Percentiles rank a stretch among this genome's conserved stretches.
Conservation (phyloP, 1,139 yeast species). For the Pichia sp. region DNA sequence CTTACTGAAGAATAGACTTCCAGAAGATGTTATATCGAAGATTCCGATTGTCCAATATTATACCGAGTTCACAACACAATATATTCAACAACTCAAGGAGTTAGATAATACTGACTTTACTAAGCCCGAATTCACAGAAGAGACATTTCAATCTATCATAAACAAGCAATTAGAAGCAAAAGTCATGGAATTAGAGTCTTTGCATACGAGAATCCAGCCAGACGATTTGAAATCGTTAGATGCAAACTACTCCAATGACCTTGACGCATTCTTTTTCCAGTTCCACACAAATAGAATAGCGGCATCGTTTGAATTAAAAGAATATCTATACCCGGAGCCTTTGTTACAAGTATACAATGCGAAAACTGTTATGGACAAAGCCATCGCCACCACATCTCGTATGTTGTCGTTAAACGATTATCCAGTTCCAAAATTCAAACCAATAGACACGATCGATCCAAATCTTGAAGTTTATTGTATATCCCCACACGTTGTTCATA, state of each 20-base stretch:
- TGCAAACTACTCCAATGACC: conserved; percentile 17
- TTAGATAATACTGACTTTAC: neutral
- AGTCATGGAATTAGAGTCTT: conserved; percentile 24
- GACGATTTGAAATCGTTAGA: conserved; percentile 23
- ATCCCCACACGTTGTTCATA: conserved; percentile 30
- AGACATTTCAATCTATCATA: conserved; percentile 10
- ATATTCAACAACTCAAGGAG: conserved; percentile 4
- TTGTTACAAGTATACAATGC: conserved; percentile 20
- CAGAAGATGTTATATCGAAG: neutral
- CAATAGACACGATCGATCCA: neutral
- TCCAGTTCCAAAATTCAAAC: conserved; percentile 27
- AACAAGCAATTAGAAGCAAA: conserved; percentile 16
- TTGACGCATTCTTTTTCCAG: conserved; percentile 23
- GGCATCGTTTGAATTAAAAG: conserved; percentile 25
- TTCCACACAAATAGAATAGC: conserved; percentile 28
- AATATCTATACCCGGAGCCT: conserved; percentile 21
- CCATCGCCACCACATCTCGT: conserved; percentile 24
- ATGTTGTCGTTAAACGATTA: conserved; percentile 29
- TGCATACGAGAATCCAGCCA: conserved; percentile 19
- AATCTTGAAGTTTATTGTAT: conserved; percentile 22
- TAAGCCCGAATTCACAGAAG: conserved; percentile 8
- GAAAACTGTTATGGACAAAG: conserved; percentile 15
- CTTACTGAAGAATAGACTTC: conserved; percentile 7
- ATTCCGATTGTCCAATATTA: conserved; percentile 14
- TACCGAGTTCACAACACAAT: conserved; percentile 5